These are phyloP conservation scores for Alternaria incomplexa DNA, from an alignment of 2,329 filamentous ascomycete species.

Conservation along the genomic window DNA sequence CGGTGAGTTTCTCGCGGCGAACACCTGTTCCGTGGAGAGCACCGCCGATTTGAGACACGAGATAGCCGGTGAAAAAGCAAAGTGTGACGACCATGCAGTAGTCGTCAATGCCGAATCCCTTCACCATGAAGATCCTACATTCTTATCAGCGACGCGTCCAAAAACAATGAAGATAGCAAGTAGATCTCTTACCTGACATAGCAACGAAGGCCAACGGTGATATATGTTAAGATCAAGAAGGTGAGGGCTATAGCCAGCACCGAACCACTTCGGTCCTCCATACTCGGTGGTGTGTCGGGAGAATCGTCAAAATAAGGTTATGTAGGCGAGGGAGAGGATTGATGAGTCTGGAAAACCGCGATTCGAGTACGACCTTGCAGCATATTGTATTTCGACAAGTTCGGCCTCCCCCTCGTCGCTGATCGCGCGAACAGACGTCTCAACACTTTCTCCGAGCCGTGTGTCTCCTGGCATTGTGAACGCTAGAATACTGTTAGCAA, in stretches of 20 bases:
- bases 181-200: constrained; percentile 41
- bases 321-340: constrained; percentile 3
- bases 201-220: constrained; percentile 47
- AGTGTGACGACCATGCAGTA: constrained; percentile 49
- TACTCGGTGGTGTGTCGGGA: constrained; percentile 7
- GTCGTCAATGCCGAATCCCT: constrained; percentile 50
- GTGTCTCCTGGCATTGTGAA: constrained; percentile 1
- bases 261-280: constrained; percentile 36
- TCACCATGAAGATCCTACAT: constrained; percentile 39
- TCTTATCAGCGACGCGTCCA: constrained; percentile 3
- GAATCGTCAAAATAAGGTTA: neutral
- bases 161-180: neutral
- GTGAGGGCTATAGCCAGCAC: constrained; percentile 39
- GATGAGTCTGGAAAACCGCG: neutral
- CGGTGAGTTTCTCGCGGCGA: constrained; percentile 39
- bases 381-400: constrained; percentile 14
- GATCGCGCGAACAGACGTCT: constrained; percentile 16
- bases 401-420: constrained; percentile 3
- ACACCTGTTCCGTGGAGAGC: constrained; percentile 48
- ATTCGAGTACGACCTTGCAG: constrained; percentile 3
- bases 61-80: constrained; percentile 46
- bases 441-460: constrained; percentile 10
- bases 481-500: constrained; percentile 19
- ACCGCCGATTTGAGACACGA: constrained; percentile 40
- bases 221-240: constrained; percentile 47